Conservation (phyloP, 2,329 filamentous ascomycete species). For the Lasiodiplodia gonubiensis region DNA sequence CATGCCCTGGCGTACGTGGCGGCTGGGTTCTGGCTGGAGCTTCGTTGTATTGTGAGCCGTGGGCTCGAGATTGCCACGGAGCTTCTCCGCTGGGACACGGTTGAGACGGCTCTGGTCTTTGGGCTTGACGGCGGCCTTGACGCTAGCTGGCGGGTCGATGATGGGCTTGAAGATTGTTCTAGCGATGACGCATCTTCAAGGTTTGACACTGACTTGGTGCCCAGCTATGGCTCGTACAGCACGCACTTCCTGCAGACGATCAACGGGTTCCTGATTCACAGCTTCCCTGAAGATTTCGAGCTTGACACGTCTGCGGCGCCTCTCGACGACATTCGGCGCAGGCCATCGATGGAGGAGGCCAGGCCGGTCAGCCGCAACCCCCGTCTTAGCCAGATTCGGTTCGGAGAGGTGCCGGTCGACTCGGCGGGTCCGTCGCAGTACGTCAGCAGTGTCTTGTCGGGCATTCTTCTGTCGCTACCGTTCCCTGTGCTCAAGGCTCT, state of each 20-base stretch:
- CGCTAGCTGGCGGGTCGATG: conserved; percentile 38
- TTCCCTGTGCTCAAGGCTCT: conserved; percentile 69
- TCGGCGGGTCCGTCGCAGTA: conserved; percentile 47
- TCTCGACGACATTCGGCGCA: conserved; percentile 54
- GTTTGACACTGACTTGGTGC: conserved; percentile 29
- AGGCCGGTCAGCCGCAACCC: conserved; percentile 52
- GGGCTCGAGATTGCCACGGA: conserved; percentile 65
- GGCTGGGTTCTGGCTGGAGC: conserved; percentile 63
- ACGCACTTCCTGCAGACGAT: conserved; percentile 61
- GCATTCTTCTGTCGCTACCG: conserved; percentile 71
- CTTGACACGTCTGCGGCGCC: conserved; percentile 60
- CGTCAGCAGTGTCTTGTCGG: conserved; percentile 63
- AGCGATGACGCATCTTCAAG: conserved; percentile 35
- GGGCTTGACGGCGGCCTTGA: conserved; percentile 56
- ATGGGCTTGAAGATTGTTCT: conserved; percentile 37
- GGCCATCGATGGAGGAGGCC: conserved; percentile 49
- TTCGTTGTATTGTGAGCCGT: conserved; percentile 61
- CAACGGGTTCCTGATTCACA: conserved; percentile 64
- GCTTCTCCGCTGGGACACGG: conserved; percentile 66
- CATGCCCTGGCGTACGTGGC: conserved; percentile 65
- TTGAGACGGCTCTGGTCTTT: conserved; percentile 67
- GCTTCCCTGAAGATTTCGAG: conserved; percentile 65
- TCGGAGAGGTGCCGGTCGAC: conserved; percentile 67
- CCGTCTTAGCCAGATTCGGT: conserved; percentile 69
- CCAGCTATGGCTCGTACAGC: conserved; percentile 60